Percentiles rank a stretch among this genome's conserved stretches.
phyloP scores from a whole-genome alignment of 176 grass and related monocot species.

The Oryza glaberrima region DNA sequence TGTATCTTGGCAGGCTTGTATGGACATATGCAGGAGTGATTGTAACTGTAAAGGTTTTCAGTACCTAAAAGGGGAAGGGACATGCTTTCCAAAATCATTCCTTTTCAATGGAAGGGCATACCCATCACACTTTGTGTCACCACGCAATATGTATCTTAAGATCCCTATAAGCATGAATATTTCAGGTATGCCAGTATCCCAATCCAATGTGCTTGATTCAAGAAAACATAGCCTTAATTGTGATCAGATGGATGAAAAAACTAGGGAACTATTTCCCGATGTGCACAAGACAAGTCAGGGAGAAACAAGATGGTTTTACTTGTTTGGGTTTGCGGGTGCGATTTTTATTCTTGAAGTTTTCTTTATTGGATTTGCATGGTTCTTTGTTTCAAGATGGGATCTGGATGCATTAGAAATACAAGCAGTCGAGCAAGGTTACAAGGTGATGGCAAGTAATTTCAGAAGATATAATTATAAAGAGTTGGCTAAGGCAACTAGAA shows the following conservation, averaged over 20 bases:
- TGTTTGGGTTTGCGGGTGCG: constrained; percentile 45
- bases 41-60: constrained; percentile 38
- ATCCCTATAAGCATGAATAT: neutral
- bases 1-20: neutral
- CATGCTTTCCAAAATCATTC: constrained; percentile 39
- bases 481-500: constrained; percentile 39
- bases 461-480: constrained; percentile 49
- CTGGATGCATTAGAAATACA: constrained; percentile 15
- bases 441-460: constrained; percentile 43
- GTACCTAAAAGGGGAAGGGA: constrained; percentile 11
- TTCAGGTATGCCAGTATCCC: constrained; percentile 19
- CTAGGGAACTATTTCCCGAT: constrained; percentile 21
- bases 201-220: constrained; percentile 22
- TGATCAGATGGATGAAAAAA: neutral
- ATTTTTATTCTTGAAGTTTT: constrained; percentile 36
- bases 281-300: neutral
- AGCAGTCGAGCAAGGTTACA: constrained; percentile 38
- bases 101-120: constrained; percentile 43
- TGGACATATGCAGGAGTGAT: neutral
- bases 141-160: constrained; percentile 23
- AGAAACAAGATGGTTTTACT: constrained; percentile 44
- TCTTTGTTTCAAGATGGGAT: constrained; percentile 40
- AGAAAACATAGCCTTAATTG: neutral
- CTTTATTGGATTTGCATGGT: constrained; percentile 45
- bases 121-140: neutral